Percentiles rank a stretch among this genome's conserved stretches.
phyloP scores from a whole-genome alignment of 2,329 filamentous ascomycete genomes.

The Colletotrichum truncatum region DNA sequence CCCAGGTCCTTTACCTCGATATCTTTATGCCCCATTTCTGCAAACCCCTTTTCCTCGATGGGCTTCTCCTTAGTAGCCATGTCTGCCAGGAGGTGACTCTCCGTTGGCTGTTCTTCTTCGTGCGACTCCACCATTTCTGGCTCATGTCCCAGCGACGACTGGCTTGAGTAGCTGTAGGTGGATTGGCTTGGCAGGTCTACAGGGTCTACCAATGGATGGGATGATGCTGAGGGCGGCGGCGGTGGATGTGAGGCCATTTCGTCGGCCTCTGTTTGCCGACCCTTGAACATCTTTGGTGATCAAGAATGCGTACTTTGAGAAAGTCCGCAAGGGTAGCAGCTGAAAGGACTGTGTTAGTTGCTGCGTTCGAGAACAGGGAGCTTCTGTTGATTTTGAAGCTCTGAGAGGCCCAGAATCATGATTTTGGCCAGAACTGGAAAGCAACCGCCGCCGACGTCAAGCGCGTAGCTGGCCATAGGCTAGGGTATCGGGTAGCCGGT shows the following conservation, averaged over 20 bases:
- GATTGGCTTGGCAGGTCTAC: constrained; percentile 6
- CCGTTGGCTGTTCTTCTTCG: constrained; percentile 42
- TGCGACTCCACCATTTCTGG: constrained; percentile 39
- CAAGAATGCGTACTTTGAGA: neutral
- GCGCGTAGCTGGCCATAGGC: constrained; percentile 6
- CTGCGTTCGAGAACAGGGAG: neutral
- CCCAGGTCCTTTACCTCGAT: constrained; percentile 72
- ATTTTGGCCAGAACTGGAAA: neutral
- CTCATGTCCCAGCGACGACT: constrained; percentile 33
- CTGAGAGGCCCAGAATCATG: neutral
- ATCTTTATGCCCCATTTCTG: constrained; percentile 57
- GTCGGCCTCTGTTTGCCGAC: neutral
- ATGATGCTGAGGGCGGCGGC: neutral
- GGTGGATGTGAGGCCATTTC: constrained; percentile 6
- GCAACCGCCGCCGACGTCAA: constrained; percentile 30
- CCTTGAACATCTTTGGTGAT: constrained; percentile 23
- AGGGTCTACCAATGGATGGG: neutral
- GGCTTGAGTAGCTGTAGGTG: constrained; percentile 13
- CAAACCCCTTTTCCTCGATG: constrained; percentile 52
- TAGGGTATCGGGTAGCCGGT: constrained; percentile 1
- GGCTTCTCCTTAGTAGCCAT: constrained; percentile 34
- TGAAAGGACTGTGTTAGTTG: neutral
- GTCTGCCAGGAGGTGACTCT: constrained; percentile 47
- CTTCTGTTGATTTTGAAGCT: constrained; percentile 3
- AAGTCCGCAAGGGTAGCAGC: neutral